Evolutionary conservation across 768 basidiomycete species (phyloP).

Genomic region (Gymnopilus junonius): DNA sequence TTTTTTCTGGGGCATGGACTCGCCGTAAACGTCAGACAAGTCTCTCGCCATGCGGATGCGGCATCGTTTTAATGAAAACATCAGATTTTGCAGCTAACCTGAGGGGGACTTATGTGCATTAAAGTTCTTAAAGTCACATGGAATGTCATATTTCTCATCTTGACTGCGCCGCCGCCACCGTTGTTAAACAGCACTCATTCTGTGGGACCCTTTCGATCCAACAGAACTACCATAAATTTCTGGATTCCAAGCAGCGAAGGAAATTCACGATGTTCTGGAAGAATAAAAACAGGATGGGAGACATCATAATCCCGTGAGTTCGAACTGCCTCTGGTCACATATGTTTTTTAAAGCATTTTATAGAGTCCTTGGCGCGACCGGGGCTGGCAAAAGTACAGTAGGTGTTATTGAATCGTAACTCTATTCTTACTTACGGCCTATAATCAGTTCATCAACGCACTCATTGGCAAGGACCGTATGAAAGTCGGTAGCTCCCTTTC

Average conservation of each 20-base stretch:
- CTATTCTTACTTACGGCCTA: not conserved
- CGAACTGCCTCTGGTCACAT: not conserved
- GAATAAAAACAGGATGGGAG: not conserved
- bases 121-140: too few relatives aligned
- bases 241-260: not conserved
- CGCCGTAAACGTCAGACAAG: too few relatives aligned
- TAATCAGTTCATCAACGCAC: not conserved
- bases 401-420: not conserved
- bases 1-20: too few relatives aligned
- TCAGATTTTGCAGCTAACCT: too few relatives aligned
- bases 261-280: not conserved
- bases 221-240: not conserved
- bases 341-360: not conserved
- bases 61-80: too few relatives aligned
- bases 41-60: too few relatives aligned
- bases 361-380: not conserved
- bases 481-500: not conserved
- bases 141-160: too few relatives aligned
- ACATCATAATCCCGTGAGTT: not conserved
- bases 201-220: not conserved
- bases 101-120: too few relatives aligned
- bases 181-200: too few relatives aligned
- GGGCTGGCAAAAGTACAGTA: not conserved
- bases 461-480: not conserved
- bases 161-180: too few relatives aligned